A percentile compares a stretch with the other conserved stretches of the same genome.
These are phyloP conservation scores for Filobasidium floriforme DNA, from an alignment of 768 basidiomycete species.

Conservation along the genomic window DNA sequence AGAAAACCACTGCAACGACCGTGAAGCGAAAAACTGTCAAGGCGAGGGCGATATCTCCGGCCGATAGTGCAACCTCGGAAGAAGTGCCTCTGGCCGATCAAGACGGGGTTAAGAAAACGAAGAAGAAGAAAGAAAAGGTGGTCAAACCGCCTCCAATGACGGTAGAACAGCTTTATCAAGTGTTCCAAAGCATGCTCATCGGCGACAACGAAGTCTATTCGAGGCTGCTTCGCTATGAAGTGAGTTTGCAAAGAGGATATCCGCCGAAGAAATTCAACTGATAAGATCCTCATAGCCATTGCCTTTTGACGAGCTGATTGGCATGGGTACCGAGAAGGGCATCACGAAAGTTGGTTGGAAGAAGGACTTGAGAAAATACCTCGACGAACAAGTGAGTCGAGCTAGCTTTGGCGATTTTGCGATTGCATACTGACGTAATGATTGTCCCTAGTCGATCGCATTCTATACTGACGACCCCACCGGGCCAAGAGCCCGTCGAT, in stretches of 20 bases:
- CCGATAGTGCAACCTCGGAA: neutral
- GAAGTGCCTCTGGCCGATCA: constrained; percentile 9
- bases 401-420: neutral
- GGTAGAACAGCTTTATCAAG: constrained; percentile 7
- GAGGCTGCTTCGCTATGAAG: constrained; percentile 21
- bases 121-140: constrained; percentile 14
- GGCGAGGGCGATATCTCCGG: neutral
- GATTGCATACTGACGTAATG: neutral
- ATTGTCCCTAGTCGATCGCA: neutral
- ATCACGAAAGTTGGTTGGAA: constrained; percentile 19
- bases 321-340: constrained; percentile 12
- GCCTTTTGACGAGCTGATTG: constrained; percentile 17
- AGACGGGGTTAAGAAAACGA: neutral
- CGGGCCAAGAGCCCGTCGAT: constrained; percentile 1
- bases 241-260: neutral
- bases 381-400: constrained; percentile 23
- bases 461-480: constrained; percentile 3
- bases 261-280: neutral
- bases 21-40: constrained; percentile 4
- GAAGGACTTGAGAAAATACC: constrained; percentile 19
- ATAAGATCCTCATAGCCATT: constrained; percentile 12
- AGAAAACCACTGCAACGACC: neutral
- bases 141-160: constrained; percentile 16
- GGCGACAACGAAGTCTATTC: constrained; percentile 12
- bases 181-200: constrained; percentile 17